Percentiles rank a stretch among this genome's conserved stretches.
phyloP scores from a whole-genome alignment of 306 rosid species.

The Glycyrrhiza uralensis region DNA sequence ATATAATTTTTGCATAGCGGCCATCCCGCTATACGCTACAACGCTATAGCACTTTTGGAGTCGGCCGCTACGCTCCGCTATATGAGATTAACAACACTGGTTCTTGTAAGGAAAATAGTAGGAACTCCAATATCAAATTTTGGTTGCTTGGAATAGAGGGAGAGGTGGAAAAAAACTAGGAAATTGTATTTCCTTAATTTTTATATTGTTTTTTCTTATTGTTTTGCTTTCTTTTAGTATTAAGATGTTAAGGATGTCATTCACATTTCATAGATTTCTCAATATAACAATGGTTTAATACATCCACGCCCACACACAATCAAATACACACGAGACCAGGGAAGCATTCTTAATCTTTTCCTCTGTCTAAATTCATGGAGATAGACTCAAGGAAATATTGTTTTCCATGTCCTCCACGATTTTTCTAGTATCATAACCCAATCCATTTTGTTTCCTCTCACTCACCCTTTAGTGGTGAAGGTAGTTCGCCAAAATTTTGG shows the following conservation, averaged over 20 bases:
- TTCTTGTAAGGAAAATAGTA: neutral
- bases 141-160: neutral
- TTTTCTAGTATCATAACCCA: neutral
- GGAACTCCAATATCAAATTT: neutral
- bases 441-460: neutral
- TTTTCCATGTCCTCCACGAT: neutral
- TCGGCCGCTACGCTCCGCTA: no score
- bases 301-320: neutral
- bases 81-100: no score
- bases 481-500: neutral
- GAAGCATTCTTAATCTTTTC: neutral
- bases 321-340: neutral
- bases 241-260: neutral
- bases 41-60: no score
- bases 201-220: neutral
- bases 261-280: neutral
- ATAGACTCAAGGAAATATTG: neutral
- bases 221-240: neutral
- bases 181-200: neutral
- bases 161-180: neutral
- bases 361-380: neutral
- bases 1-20: no score
- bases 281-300: neutral
- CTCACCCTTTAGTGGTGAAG: neutral
- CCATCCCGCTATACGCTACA: no score